phyloP scores from a whole-genome alignment of 2,329 filamentous ascomycete genomes.

The Monilinia vaccinii-corymbosi region DNA sequence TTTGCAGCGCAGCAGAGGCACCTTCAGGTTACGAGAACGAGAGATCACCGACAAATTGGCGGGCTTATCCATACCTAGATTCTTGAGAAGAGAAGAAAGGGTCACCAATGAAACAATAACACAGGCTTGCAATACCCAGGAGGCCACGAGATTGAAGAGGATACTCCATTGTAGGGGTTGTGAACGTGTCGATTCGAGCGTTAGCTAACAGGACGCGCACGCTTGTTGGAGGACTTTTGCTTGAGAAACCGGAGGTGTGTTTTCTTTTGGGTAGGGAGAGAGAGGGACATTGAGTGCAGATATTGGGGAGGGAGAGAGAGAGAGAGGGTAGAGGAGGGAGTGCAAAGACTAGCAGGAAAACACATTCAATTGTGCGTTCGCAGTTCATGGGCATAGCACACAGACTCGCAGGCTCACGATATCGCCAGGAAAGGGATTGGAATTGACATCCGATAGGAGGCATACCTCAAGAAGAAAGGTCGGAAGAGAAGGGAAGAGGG shows the following conservation, averaged over 20 bases:
- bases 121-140: not conserved
- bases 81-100: not conserved
- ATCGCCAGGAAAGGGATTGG: not conserved
- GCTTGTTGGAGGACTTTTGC: not conserved
- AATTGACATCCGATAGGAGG: not conserved
- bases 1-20: not conserved
- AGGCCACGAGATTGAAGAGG: not conserved
- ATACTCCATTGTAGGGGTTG: not conserved
- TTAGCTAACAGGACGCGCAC: not conserved
- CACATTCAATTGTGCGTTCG: not conserved
- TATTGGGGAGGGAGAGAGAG: too few species aligned
- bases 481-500: not conserved
- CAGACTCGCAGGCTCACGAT: not conserved
- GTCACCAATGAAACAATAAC: slow-evolving; percentile 2
- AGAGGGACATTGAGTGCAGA: too few species aligned
- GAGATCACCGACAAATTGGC: not conserved
- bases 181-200: not conserved
- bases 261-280: not conserved
- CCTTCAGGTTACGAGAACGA: too few species aligned
- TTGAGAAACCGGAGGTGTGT: not conserved
- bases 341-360: not conserved
- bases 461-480: not conserved
- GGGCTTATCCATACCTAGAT: not conserved
- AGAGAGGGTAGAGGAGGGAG: too few species aligned
- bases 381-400: not conserved